Conservation (phyloP, 257 asterid species). For the Ballota nigra region DNA sequence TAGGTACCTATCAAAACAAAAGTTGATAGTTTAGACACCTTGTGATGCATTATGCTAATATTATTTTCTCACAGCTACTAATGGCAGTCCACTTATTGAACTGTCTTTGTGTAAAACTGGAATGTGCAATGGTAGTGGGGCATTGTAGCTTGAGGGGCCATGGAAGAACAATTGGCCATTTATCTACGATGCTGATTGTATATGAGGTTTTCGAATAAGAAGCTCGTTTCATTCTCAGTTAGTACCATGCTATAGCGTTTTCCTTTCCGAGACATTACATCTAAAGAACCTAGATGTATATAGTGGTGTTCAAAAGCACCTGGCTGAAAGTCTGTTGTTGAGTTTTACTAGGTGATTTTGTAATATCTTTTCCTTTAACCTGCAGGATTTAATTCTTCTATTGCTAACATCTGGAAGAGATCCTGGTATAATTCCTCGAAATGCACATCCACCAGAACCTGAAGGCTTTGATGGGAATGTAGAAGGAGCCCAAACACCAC, state of each 20-base stretch:
- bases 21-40: too few species aligned
- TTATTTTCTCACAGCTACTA: neutral
- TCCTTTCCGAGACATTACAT: constrained; percentile 4
- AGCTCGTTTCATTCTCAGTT: neutral
- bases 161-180: neutral
- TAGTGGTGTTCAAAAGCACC: neutral
- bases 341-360: neutral
- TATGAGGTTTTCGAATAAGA: neutral
- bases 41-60: too few species aligned
- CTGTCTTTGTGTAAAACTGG: neutral
- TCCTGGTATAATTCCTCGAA: constrained; percentile 95
- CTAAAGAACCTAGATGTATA: neutral
- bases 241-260: neutral
- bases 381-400: constrained; percentile 86
- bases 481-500: constrained; percentile 94
- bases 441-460: constrained; percentile 96
- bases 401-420: constrained; percentile 96
- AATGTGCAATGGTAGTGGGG: neutral
- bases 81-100: neutral
- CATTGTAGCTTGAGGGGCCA: neutral
- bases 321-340: neutral
- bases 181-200: neutral
- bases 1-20: too few species aligned
- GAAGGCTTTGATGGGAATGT: constrained; percentile 73
- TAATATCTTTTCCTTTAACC: constrained; percentile 4